Evolutionary conservation across 192 early-diverging fungal genomes (phyloP), one percentile per base, ranked within the genome.

Genomic region (Coemansia sp.): DNA sequence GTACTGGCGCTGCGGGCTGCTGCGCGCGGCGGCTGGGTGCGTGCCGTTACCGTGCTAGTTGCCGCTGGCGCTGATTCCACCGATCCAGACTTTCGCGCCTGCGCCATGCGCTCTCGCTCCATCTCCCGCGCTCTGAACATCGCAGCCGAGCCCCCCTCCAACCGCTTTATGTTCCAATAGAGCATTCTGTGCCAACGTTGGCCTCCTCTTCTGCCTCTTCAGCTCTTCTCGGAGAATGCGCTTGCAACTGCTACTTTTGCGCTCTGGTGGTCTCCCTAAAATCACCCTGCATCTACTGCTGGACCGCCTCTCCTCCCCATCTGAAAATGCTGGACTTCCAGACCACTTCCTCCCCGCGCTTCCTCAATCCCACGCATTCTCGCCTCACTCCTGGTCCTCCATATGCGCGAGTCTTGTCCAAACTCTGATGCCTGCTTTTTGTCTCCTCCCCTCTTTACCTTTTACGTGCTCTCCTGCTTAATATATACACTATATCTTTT

Each of bases 1-100:
- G 38, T 54, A 0, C 47, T 54, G 56, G 68, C 78, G 21, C 56
- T 83, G 32, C 65, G 68, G 9, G 69, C 74, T 10, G 76, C 81
- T 3, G 74, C 71, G 24, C 68, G 81, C 0, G 71, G 68, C 26
- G 73, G 69, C 9, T 79, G 78, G 69, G 47, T 54, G n/a, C 58
- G 44, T n/a, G 69, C 76, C 21, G 81, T 83, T 0, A 28, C 50
- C 24, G 62, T 53, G 53, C 77, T 83, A 14, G 54, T 72, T 21
- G 53, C 49, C 7, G 69, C 69, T 2, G 77, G 81, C 18, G 81
- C 73, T 31, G 71, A 81, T 49, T 16, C 67, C 9, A 8, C 27
- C 5, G 65, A 78, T 28, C 23, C 75, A 1, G 74, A 77, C 44
- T 71, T 81, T 31, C 22, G 44, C 8, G 62, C 62, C 54, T 58